Evolutionary conservation across 192 early-diverging fungal species (phyloP).

Genomic region (Umbelopsis sp.): DNA sequence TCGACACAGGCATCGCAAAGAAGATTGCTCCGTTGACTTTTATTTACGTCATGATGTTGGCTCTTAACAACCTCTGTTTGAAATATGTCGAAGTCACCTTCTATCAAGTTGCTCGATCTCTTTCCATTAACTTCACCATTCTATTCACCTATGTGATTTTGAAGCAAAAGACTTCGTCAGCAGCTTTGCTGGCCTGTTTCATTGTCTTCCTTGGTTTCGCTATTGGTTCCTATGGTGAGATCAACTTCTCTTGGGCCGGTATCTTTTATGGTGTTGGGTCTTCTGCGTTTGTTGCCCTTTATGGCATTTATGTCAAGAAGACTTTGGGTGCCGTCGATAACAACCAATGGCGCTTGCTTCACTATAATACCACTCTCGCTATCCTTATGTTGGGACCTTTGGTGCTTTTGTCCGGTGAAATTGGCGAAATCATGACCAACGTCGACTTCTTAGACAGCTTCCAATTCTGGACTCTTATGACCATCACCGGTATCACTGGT

Average conservation of each 20-base stretch:
- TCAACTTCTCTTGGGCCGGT: slow-evolving; percentile 67
- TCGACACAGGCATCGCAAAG: slow-evolving; percentile 52
- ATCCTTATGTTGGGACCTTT: slow-evolving; percentile 61
- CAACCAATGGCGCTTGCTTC: slow-evolving; percentile 68
- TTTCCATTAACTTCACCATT: slow-evolving; percentile 72
- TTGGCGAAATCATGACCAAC: slow-evolving; percentile 46
- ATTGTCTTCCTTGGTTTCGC: slow-evolving; percentile 67
- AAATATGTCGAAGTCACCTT: slow-evolving; percentile 70
- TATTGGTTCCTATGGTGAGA: slow-evolving; percentile 67
- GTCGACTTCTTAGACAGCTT: slow-evolving; percentile 49
- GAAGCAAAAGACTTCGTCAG: slow-evolving; percentile 54
- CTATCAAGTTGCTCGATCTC: slow-evolving; percentile 69
- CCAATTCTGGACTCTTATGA: slow-evolving; percentile 65
- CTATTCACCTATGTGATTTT: slow-evolving; percentile 63
- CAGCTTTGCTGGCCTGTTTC: slow-evolving; percentile 56
- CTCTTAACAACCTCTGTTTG: slow-evolving; percentile 67
- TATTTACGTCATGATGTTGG: slow-evolving; percentile 69
- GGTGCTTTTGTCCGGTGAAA: slow-evolving; percentile 61
- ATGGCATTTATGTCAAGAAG: slow-evolving; percentile 74
- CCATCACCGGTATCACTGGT: slow-evolving; percentile 62
- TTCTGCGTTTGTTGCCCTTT: slow-evolving; percentile 66
- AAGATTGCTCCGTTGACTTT: slow-evolving; percentile 62
- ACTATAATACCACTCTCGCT: slow-evolving; percentile 70
- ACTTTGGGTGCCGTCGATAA: slow-evolving; percentile 59
- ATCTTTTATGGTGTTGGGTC: slow-evolving; percentile 66